phyloP scores from a whole-genome alignment of 441 rosid genomes.

The Bruguiera hainesii region DNA sequence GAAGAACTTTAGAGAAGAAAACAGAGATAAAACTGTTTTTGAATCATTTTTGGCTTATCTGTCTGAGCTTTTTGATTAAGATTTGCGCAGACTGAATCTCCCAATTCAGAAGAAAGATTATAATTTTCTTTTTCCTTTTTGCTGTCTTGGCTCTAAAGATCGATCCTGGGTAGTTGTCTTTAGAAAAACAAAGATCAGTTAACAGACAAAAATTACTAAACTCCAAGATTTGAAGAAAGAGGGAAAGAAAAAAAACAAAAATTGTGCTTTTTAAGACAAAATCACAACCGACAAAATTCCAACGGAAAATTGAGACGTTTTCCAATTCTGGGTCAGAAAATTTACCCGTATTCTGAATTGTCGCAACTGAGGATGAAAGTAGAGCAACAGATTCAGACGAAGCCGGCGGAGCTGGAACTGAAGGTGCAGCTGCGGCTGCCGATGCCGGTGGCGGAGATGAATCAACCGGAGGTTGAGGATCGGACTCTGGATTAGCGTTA shows the following conservation, averaged over 20 bases:
- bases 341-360: constrained; percentile 52
- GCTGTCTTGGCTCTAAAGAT: not conserved
- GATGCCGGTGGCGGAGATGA: constrained; percentile 21
- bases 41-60: constrained; percentile 16
- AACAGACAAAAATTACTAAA: constrained; percentile 57
- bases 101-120: constrained; percentile 14
- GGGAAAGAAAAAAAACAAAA: constrained; percentile 28
- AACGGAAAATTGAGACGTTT: constrained; percentile 19
- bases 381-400: constrained; percentile 24
- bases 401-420: constrained; percentile 23
- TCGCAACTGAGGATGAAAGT: constrained; percentile 36
- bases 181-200: constrained; percentile 40
- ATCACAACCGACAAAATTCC: constrained; percentile 34
- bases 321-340: constrained; percentile 11
- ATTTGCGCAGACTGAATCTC: constrained; percentile 22
- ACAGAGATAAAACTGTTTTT: constrained; percentile 32
- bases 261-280: constrained; percentile 25
- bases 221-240: constrained; percentile 38
- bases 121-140: constrained; percentile 1
- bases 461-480: constrained; percentile 30
- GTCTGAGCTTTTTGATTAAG: constrained; percentile 13
- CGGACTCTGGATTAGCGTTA: constrained; percentile 30
- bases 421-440: constrained; percentile 4
- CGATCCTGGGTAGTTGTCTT: constrained; percentile 6
- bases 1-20: constrained; percentile 33